A percentile compares a stretch with the other conserved stretches of the same genome.
Evolutionary conservation across 768 basidiomycete genomes (phyloP).

Genomic region (Mycena rosella): DNA sequence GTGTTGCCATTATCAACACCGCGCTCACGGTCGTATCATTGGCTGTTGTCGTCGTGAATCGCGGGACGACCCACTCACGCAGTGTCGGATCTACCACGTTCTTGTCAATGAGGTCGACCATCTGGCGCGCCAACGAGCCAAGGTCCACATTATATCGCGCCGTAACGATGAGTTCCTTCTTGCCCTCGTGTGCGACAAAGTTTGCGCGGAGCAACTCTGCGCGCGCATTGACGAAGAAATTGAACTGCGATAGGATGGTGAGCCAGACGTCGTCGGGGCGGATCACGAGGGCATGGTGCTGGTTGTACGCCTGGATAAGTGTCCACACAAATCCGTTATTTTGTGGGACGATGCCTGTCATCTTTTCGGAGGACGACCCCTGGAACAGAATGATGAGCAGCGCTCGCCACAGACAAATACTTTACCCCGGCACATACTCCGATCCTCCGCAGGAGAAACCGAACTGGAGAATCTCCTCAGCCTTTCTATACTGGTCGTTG

Average conservation of each 20-base stretch:
- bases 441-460: slow-evolving; percentile 7
- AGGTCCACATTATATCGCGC: slow-evolving; percentile 40
- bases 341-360: slow-evolving; percentile 1
- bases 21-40: slow-evolving; percentile 43
- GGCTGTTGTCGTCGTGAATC: slow-evolving; percentile 46
- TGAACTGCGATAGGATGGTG: slow-evolving; percentile 47
- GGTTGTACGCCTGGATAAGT: slow-evolving; percentile 41
- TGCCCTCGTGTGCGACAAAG: slow-evolving; percentile 44
- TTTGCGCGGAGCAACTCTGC: slow-evolving; percentile 40
- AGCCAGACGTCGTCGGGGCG: slow-evolving; percentile 59
- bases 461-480: slow-evolving; percentile 11
- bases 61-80: slow-evolving; percentile 45
- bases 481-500: slow-evolving; percentile 8
- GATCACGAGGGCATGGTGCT: slow-evolving; percentile 47
- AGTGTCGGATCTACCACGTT: slow-evolving; percentile 40
- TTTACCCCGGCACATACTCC: not conserved
- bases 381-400: not conserved
- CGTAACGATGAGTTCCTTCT: slow-evolving; percentile 39
- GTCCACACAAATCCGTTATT: slow-evolving; percentile 43
- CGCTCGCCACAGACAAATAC: not conserved
- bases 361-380: not conserved
- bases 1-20: slow-evolving; percentile 45
- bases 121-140: slow-evolving; percentile 40
- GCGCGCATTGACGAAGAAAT: slow-evolving; percentile 44
- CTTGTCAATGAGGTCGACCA: slow-evolving; percentile 30